Percentiles rank a stretch among this genome's conserved stretches.
phyloP scores from a whole-genome alignment of 1,284 basidiomycete species.

The Malassezia nana region DNA sequence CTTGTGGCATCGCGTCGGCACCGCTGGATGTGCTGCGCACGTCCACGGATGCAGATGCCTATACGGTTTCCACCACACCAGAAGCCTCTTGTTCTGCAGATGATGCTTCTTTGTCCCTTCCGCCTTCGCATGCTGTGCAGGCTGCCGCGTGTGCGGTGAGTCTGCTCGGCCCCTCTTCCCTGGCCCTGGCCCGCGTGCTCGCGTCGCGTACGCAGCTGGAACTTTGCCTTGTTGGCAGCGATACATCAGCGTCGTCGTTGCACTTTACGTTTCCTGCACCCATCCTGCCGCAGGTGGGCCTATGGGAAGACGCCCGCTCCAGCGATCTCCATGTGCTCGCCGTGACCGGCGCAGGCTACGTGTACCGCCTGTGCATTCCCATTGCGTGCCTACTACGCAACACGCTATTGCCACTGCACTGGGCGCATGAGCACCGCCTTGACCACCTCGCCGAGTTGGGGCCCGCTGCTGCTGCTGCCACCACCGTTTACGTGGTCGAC shows the following conservation, averaged over 20 bases:
- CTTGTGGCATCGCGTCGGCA: conserved; percentile 15
- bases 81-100: background rate
- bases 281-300: conserved; percentile 23
- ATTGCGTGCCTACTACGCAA: conserved; percentile 25
- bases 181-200: conserved; percentile 26
- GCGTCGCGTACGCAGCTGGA: conserved; percentile 26
- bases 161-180: conserved; percentile 14
- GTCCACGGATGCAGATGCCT: background rate
- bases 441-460: conserved; percentile 20
- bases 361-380: conserved; percentile 28
- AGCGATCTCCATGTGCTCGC: conserved; percentile 26
- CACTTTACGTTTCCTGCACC: conserved; percentile 33
- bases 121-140: conserved; percentile 7
- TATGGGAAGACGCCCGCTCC: conserved; percentile 23
- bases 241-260: conserved; percentile 1
- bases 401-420: conserved; percentile 15
- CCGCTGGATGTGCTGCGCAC: conserved; percentile 15
- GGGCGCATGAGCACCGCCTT: conserved; percentile 29
- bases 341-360: conserved; percentile 26
- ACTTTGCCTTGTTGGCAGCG: conserved; percentile 17
- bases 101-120: background rate
- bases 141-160: conserved; percentile 8
- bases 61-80: background rate
- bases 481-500: conserved; percentile 27
- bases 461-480: conserved; percentile 19